Percentiles rank a stretch among this genome's conserved stretches.
These are phyloP conservation scores for Apostasia ramifera DNA, from an alignment of 106 monocot genomes.

Conservation along the genomic window DNA sequence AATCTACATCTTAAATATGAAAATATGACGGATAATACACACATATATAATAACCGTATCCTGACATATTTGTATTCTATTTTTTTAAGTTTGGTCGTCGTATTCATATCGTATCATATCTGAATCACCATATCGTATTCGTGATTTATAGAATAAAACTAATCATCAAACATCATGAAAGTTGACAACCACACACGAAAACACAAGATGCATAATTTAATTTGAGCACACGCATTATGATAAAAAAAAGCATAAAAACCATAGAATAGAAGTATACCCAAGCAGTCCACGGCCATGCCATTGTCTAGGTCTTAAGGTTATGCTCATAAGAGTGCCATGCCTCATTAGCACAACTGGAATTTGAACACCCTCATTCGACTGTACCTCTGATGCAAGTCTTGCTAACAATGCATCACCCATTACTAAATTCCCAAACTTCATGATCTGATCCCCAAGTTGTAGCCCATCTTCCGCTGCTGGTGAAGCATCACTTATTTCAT, in stretches of 20 bases:
- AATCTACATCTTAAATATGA: too few species aligned
- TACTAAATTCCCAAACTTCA: constrained; percentile 85
- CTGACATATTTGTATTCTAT: too few species aligned
- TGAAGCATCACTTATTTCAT: constrained; percentile 84
- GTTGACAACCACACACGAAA: not conserved
- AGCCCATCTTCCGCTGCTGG: constrained; percentile 87
- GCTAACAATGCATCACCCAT: constrained; percentile 52
- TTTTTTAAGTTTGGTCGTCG: too few species aligned
- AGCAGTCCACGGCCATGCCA: constrained; percentile 86
- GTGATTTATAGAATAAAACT: not conserved
- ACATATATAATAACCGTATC: too few species aligned
- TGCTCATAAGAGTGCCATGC: constrained; percentile 48
- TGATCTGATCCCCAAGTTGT: constrained; percentile 84
- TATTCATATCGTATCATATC: not conserved
- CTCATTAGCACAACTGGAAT: constrained; percentile 54
- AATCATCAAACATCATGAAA: not conserved
- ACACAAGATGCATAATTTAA: not conserved
- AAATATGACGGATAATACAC: too few species aligned
- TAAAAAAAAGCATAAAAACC: not conserved
- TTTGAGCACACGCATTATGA: not conserved
- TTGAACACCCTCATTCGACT: constrained; percentile 48
- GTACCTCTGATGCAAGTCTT: constrained; percentile 67
- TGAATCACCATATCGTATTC: too few species aligned
- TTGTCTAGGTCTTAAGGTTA: constrained; percentile 71
- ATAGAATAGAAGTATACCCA: constrained; percentile 43